phyloP scores from a whole-genome alignment of 768 basidiomycete species.

The Lactifluus volemus region DNA sequence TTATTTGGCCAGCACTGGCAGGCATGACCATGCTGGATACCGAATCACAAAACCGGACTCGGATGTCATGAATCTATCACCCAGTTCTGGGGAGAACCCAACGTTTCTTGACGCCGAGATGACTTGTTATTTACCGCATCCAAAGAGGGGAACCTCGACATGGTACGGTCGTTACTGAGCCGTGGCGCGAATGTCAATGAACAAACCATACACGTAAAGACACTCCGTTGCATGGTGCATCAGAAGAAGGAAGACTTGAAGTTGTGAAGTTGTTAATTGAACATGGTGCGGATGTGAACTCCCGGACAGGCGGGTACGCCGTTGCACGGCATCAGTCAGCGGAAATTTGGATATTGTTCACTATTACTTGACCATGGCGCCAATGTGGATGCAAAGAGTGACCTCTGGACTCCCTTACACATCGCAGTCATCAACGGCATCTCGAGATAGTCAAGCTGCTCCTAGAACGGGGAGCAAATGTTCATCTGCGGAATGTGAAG shows the following conservation, averaged over 20 bases:
- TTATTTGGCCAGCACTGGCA: too few relatives aligned
- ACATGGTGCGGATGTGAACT: not conserved
- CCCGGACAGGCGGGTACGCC: not conserved
- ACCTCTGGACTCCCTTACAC: not conserved
- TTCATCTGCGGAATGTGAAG: not conserved
- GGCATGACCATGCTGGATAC: not conserved
- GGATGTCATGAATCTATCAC: not conserved
- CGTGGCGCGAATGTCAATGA: not conserved
- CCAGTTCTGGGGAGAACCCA: not conserved
- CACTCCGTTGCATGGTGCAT: not conserved
- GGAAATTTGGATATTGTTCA: not conserved
- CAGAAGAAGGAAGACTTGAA: not conserved
- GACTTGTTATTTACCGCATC: not conserved
- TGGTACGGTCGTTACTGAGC: not conserved
- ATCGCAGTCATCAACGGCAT: not conserved
- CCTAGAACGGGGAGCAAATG: not conserved
- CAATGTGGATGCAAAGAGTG: not conserved
- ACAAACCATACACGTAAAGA: not conserved
- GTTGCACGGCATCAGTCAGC: not conserved
- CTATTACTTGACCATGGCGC: not conserved
- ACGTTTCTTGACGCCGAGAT: not conserved
- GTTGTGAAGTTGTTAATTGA: not conserved
- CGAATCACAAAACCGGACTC: not conserved
- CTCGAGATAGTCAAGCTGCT: not conserved
- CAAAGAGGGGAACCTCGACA: not conserved